Conservation (phyloP, 2,329 filamentous ascomycete genomes). For the Aureobasidium sp. region DNA sequence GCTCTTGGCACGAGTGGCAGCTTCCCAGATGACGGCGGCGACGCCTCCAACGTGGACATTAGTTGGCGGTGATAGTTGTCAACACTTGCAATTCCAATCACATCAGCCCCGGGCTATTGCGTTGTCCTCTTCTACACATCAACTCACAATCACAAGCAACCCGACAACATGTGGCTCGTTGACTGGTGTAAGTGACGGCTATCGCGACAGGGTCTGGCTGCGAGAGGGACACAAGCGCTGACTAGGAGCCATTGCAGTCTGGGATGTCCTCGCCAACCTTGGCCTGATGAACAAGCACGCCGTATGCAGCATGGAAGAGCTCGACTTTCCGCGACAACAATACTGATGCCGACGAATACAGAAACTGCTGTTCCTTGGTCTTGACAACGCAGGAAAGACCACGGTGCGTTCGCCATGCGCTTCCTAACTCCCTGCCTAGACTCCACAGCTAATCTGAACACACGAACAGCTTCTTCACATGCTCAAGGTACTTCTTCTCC, state of each 20-base stretch:
- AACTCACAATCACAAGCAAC: neutral
- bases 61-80: slow-evolving; percentile 3
- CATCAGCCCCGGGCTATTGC: neutral
- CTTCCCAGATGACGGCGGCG: slow-evolving; percentile 14
- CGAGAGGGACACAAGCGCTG: neutral
- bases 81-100: neutral
- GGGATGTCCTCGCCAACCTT: slow-evolving; percentile 78
- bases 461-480: slow-evolving; percentile 63
- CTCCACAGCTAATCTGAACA: slow-evolving; percentile 8
- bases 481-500: slow-evolving; percentile 69
- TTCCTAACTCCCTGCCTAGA: neutral
- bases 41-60: slow-evolving; percentile 7
- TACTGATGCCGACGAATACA: neutral
- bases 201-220: slow-evolving; percentile 15
- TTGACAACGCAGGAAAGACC: slow-evolving; percentile 93
- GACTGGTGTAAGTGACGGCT: slow-evolving; percentile 70
- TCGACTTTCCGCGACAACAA: neutral
- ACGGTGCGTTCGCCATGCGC: slow-evolving; percentile 40
- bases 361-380: slow-evolving; percentile 85
- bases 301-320: slow-evolving; percentile 15
- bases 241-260: slow-evolving; percentile 49
- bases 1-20: neutral
- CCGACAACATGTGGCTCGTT: slow-evolving; percentile 70
- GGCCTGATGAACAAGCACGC: slow-evolving; percentile 92
- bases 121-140: neutral